Percentiles rank a stretch among this genome's conserved stretches.
phyloP scores from a whole-genome alignment of 192 early-diverging fungal genomes.

The Coemansia umbellata region DNA sequence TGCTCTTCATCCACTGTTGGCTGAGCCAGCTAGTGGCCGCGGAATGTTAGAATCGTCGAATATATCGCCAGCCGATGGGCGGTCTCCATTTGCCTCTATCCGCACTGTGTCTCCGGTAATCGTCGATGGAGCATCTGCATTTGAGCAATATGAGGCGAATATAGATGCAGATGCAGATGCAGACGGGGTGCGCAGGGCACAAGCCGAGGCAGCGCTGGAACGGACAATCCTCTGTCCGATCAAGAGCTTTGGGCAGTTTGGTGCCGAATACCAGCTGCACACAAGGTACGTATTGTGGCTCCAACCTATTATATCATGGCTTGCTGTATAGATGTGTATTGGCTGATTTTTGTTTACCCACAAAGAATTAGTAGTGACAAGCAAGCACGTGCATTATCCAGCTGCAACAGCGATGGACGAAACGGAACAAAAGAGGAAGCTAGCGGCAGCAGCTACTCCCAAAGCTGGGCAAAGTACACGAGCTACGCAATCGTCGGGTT shows the following conservation, averaged over 20 bases:
- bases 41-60: not conserved
- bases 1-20: conserved; percentile 31
- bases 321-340: conserved; percentile 1
- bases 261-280: conserved; percentile 1
- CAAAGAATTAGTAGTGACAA: not conserved
- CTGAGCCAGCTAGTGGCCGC: not conserved
- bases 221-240: conserved; percentile 38
- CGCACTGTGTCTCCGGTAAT: conserved; percentile 35
- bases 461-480: conserved; percentile 36
- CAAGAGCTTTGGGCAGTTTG: conserved; percentile 2
- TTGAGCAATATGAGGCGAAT: no score
- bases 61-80: conserved; percentile 12
- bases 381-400: not conserved
- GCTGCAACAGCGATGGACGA: not conserved
- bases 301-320: not conserved
- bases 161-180: not conserved
- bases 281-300: conserved; percentile 8
- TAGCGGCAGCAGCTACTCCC: not conserved
- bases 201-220: conserved; percentile 37
- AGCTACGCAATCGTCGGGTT: conserved; percentile 46
- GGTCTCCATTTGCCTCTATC: conserved; percentile 45
- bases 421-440: not conserved
- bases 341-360: conserved; percentile 1
- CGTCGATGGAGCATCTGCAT: not conserved
- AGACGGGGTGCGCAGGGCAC: conserved; percentile 8